phyloP scores from a whole-genome alignment of 129 eudicot genomes.

The carrot (Daucus carota) region DH1_v3.0 NC_030388.2:31084501-31085000 shows the following conservation, averaged over 20 bases:
- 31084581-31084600: constrained; percentile 97
- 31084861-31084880: constrained; percentile 53
- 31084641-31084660: not conserved
- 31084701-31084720: constrained; percentile 83
- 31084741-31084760: constrained; percentile 92
- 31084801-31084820: not conserved
- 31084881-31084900: constrained; percentile 77
- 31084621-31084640: not conserved
- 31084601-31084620: constrained; percentile 30
- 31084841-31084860: not conserved
- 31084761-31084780: constrained; percentile 58
- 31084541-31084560: constrained; percentile 74
- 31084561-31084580: constrained; percentile 99
- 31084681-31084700: constrained; percentile 35
- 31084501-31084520: not conserved
- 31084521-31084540: constrained; percentile 29
- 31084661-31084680: not conserved
- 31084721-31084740: constrained; percentile 95
- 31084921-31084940: constrained; percentile 71
- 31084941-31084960: constrained; percentile 56
- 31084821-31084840: not conserved
- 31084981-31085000: constrained; percentile 92
- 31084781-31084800: constrained; percentile 32
- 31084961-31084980: constrained; percentile 73
- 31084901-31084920: constrained; percentile 59